Percentiles rank a stretch among this genome's conserved stretches.
phyloP scores from a whole-genome alignment of 441 rosid genomes.

The Gossypium schwendimanii region DNA sequence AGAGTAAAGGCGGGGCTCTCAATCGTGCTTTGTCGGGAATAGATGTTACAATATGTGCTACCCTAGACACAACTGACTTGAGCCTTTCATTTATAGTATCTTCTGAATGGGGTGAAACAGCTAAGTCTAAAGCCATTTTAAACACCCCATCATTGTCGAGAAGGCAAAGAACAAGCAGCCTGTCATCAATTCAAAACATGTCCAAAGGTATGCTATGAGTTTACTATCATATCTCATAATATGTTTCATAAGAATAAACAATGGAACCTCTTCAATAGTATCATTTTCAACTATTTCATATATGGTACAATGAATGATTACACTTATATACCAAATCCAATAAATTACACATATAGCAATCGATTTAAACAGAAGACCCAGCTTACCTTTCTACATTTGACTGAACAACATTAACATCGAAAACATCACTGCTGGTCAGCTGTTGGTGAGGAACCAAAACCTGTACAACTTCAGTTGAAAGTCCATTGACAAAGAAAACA shows the following conservation, averaged over 20 bases:
- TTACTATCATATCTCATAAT: neutral
- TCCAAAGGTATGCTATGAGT: neutral
- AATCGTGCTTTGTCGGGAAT: conserved; percentile 84
- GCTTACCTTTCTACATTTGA: conserved; percentile 71
- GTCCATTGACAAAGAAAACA: conserved; percentile 67
- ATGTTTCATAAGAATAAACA: conserved; percentile 3
- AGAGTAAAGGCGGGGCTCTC: conserved; percentile 50
- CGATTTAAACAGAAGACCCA: neutral
- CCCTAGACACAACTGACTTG: conserved; percentile 42
- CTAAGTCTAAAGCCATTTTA: conserved; percentile 51
- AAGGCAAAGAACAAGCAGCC: conserved; percentile 68
- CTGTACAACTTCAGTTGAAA: conserved; percentile 67
- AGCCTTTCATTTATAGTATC: conserved; percentile 25
- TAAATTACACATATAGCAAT: neutral
- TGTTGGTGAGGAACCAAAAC: conserved; percentile 64
- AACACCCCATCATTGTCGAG: conserved; percentile 67
- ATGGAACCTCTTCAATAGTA: neutral
- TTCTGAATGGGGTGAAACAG: conserved; percentile 21
- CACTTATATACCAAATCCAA: neutral
- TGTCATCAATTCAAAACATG: conserved; percentile 25
- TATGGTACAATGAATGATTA: neutral
- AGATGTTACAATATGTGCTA: conserved; percentile 71
- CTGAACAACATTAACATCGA: conserved; percentile 43
- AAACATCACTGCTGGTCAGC: conserved; percentile 26
- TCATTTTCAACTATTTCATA: neutral